phyloP scores from a whole-genome alignment of 768 basidiomycete genomes.

The Mycena rebaudengoi region DNA sequence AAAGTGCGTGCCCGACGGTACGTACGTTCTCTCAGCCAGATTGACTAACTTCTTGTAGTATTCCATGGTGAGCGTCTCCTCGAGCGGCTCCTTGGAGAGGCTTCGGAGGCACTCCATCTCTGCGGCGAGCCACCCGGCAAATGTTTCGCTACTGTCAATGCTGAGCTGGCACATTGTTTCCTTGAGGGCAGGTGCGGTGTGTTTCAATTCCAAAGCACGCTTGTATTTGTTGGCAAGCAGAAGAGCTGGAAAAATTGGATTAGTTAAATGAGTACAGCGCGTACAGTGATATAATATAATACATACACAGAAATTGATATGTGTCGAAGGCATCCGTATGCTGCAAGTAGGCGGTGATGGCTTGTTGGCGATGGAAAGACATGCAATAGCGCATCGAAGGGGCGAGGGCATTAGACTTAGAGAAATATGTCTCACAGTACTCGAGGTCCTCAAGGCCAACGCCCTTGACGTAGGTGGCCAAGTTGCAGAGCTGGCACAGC shows the following conservation, averaged over 20 bases:
- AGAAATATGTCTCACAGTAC: constrained; percentile 17
- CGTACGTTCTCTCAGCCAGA: not conserved
- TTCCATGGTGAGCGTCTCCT: constrained; percentile 1
- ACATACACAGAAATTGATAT: constrained; percentile 12
- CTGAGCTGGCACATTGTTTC: not conserved
- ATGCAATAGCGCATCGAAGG: constrained; percentile 3
- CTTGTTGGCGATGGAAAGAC: constrained; percentile 18
- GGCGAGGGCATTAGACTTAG: constrained; percentile 21
- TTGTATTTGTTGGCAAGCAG: constrained; percentile 12
- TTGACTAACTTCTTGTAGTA: constrained; percentile 2
- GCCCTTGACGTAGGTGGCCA: constrained; percentile 15
- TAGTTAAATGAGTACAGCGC: not conserved
- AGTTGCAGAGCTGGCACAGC: constrained; percentile 14
- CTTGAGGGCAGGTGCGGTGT: not conserved
- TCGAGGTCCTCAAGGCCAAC: constrained; percentile 21
- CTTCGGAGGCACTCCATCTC: not conserved
- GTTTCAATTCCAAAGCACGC: not conserved
- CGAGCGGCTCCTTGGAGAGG: not conserved
- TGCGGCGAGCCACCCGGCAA: not conserved
- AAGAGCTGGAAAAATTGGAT: not conserved
- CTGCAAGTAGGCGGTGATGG: constrained; percentile 1
- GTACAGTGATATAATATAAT: not conserved
- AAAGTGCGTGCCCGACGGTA: too few relatives aligned
- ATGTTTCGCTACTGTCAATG: not conserved
- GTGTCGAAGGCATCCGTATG: constrained; percentile 12